Conservation (phyloP, 495 filamentous ascomycete species). For the Trichoderma virens region DNA sequence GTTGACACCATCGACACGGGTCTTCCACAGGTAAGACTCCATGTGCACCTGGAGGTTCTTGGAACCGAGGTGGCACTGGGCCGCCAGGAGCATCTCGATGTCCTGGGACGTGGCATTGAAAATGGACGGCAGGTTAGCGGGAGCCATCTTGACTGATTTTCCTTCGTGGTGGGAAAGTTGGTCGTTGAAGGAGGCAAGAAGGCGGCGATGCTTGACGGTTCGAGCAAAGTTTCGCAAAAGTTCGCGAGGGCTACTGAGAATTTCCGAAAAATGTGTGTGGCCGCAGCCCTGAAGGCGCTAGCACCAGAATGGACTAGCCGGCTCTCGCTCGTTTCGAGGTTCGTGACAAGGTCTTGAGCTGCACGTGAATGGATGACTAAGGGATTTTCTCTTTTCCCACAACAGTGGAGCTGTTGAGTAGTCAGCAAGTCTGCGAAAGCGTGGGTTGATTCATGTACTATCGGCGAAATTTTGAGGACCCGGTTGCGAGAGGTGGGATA, state of each 20-base stretch:
- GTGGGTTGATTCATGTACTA: not conserved
- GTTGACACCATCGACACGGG: constrained; percentile 93
- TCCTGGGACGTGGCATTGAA: constrained; percentile 69
- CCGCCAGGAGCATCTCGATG: constrained; percentile 98
- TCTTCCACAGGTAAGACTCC: constrained; percentile 99
- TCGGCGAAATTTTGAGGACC: constrained; percentile 10
- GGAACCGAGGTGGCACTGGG: constrained; percentile 92
- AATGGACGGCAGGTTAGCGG: constrained; percentile 77
- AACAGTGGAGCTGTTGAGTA: not conserved
- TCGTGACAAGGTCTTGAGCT: not conserved
- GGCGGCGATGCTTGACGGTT: constrained; percentile 19
- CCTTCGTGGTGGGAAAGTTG: constrained; percentile 37
- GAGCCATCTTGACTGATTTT: constrained; percentile 74
- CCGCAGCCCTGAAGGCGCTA: constrained; percentile 22
- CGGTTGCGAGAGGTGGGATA: not conserved
- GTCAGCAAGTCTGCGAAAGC: not conserved
- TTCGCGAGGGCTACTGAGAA: constrained; percentile 17
- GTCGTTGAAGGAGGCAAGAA: constrained; percentile 20
- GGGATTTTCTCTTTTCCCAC: too few species aligned
- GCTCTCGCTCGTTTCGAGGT: not conserved
- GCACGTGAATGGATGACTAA: constrained; percentile 1
- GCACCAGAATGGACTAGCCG: not conserved
- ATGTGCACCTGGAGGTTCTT: constrained; percentile 99
- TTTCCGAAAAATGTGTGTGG: constrained; percentile 24
- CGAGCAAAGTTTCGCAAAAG: constrained; percentile 17